Base-by-base conservation (phyloP, 2,329 filamentous ascomycete genomes). In the Hypoxylon sp. region DNA sequence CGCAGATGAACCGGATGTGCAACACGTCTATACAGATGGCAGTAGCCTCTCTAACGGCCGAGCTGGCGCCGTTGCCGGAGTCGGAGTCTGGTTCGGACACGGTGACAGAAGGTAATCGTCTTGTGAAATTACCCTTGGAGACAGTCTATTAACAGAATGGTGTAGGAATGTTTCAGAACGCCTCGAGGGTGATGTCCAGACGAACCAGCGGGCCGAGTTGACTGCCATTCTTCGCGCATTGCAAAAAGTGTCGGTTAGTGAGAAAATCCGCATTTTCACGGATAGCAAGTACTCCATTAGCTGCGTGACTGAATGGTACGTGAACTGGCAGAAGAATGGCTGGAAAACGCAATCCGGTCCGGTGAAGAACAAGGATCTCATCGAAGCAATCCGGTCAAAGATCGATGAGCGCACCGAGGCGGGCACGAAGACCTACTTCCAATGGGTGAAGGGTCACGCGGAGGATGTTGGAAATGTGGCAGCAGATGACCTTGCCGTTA, bases 151-250 rank as follows among this genome's bases (percentile, higher is more conserved):
- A 63, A 75, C 16, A 19, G 6, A n/a, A 27, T 50, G 3, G 12
- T 23, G 23, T 57, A 85, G 84, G 69, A 90, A 90, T 75, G 77
- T 97, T 23, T 92, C 92, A 11, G 94, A 96, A 78, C 88, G 89
- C 3, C 86, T 97, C 2, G 80, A 84, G 54, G 93, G 93, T 53
- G 82, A 85, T 14, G 83, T 85, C 8, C 96, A 98, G 79, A 98
- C 96, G 0, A 99, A 99, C 77, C 93, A 98, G 78, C 91, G 96
- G 2, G 96, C 95, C n/a, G 96, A 99, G 81, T 83, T 99, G 63
- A 94, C 92, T 23, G 96, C 94, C 6, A 91, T 98, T 68, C 83
- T 92, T 29, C 91, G 94, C 61, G 94, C 94, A 0, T 84, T 98
- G 21, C 89, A 97, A 74, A 87, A 90, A 47, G 88, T 90, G 1